Evolutionary conservation across 352 stramenopile genomes (phyloP).

Genomic region (Halophytophthora polymorphica): DNA sequence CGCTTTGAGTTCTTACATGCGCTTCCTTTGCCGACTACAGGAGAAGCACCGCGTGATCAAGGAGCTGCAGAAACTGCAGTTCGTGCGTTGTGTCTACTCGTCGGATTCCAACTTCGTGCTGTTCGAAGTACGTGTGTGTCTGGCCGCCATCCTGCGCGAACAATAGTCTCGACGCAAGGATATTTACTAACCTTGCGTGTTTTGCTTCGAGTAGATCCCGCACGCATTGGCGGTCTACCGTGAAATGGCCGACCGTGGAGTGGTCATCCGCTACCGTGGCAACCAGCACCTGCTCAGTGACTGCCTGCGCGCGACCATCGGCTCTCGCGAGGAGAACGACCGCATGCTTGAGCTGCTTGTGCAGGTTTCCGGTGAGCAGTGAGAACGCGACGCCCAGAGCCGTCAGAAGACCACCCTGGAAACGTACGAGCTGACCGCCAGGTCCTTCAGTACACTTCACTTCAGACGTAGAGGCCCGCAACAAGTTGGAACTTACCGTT

Average conservation of each 20-base stretch:
- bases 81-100: conserved; percentile 92
- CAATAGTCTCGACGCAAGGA: too few species aligned
- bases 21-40: conserved; percentile 35
- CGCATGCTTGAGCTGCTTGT: conserved; percentile 88
- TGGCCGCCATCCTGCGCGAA: too few species aligned
- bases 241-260: conserved; percentile 88
- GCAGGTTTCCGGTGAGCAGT: conserved; percentile 59
- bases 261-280: conserved; percentile 96
- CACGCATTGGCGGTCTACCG: conserved; percentile 93
- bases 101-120: conserved; percentile 98
- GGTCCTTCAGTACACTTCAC: too few species aligned
- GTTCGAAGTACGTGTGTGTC: conserved; percentile 75
- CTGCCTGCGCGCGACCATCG: conserved; percentile 95
- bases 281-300: conserved; percentile 95
- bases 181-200: not conserved
- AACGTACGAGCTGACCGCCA: conserved; percentile 6
- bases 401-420: not conserved
- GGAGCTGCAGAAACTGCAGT: conserved; percentile 86
- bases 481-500: too few species aligned
- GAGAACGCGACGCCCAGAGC: not conserved
- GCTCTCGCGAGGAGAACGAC: conserved; percentile 92
- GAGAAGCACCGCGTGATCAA: conserved; percentile 84
- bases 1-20: conserved; percentile 1
- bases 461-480: too few species aligned
- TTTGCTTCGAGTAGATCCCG: conserved; percentile 52